These are phyloP conservation scores for Insectozyma bohioensis DNA, from an alignment of 1,139 yeast species.

Conservation along the genomic window DNA sequence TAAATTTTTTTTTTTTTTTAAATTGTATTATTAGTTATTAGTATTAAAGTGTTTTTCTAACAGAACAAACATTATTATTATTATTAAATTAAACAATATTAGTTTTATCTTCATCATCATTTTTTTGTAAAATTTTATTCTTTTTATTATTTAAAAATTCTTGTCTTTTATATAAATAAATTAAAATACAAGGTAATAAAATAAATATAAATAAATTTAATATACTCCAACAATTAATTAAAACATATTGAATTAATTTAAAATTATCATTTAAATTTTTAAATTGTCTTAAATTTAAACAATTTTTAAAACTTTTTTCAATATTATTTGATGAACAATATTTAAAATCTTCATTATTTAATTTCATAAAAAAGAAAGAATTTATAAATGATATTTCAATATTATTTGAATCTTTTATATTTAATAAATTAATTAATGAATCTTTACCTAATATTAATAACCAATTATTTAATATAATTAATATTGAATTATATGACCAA, in stretches of 20 bases:
- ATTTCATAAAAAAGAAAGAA: slow-evolving; percentile 5
- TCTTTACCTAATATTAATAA: slow-evolving; percentile 7
- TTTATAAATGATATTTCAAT: slow-evolving; percentile 4
- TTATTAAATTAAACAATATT: too few species aligned
- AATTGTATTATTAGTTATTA: too few species aligned
- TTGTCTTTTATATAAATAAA: neutral
- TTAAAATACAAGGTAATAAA: neutral
- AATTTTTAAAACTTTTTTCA: neutral
- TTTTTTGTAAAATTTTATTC: too few species aligned
- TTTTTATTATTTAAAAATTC: neutral
- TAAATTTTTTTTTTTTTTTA: too few species aligned
- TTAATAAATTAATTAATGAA: slow-evolving; percentile 5
- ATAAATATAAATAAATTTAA: slow-evolving; percentile 2
- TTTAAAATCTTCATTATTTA: slow-evolving; percentile 7
- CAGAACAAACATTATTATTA: too few species aligned
- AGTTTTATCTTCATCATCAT: slow-evolving; percentile 1
- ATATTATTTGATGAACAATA: slow-evolving; percentile 3
- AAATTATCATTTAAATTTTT: neutral
- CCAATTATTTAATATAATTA: slow-evolving; percentile 7
- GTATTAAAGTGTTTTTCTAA: too few species aligned
- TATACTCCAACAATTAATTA: slow-evolving; percentile 1
- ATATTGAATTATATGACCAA: slow-evolving; percentile 8
- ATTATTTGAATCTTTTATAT: slow-evolving; percentile 1
- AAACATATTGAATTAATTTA: neutral
- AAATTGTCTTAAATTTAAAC: neutral